Conservation (phyloP, 768 basidiomycete species). For the Daedalea quercina region DNA sequence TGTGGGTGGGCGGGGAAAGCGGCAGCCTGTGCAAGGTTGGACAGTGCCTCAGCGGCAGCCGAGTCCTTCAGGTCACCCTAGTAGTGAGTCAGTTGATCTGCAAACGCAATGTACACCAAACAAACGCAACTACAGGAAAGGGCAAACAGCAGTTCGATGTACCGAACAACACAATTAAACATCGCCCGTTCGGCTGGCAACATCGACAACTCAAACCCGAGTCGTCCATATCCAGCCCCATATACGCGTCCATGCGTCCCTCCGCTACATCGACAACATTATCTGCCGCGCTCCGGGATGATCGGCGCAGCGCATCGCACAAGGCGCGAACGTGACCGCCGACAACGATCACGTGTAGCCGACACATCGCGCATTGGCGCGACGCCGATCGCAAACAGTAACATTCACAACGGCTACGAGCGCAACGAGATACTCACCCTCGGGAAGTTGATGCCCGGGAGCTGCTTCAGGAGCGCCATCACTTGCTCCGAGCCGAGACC, state of each 20-base stretch:
- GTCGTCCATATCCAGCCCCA: too few species aligned
- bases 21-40: constrained; percentile 43
- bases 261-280: neutral
- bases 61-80: constrained; percentile 48
- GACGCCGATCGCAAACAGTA: neutral
- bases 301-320: constrained; percentile 2
- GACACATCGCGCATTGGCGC: constrained; percentile 8
- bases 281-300: neutral
- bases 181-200: too few species aligned
- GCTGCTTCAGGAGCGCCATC: constrained; percentile 47
- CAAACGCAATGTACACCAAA: constrained; percentile 5
- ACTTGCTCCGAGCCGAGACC: constrained; percentile 48
- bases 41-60: constrained; percentile 53
- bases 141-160: neutral
- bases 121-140: too few species aligned
- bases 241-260: too few species aligned
- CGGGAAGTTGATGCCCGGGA: constrained; percentile 41
- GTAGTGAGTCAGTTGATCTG: constrained; percentile 9
- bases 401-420: constrained; percentile 3
- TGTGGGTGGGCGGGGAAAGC: constrained; percentile 8
- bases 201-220: too few species aligned
- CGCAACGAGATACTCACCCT: constrained; percentile 31
- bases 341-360: constrained; percentile 16
- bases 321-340: constrained; percentile 18
- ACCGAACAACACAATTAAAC: neutral